Evolutionary conservation across 2,329 filamentous ascomycete species (phyloP).

Genomic region (Pseudonectria foliicola): DNA sequence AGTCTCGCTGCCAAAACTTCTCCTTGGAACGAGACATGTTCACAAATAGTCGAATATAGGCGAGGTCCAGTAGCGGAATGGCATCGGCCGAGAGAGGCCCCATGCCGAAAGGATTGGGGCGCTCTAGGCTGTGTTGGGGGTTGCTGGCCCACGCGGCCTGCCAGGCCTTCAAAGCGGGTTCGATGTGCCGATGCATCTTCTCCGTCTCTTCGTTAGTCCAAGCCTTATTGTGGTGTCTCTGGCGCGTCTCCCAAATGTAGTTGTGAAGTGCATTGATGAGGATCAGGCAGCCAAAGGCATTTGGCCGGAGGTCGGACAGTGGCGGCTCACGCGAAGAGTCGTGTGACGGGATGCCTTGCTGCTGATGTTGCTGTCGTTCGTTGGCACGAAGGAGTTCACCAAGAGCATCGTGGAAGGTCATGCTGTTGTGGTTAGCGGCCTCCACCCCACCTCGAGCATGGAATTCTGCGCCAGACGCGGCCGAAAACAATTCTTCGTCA

Average conservation of each 20-base stretch:
- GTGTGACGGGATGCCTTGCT: constrained; percentile 22
- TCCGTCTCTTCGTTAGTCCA: constrained; percentile 93
- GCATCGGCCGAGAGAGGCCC: constrained; percentile 84
- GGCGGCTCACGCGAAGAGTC: constrained; percentile 34
- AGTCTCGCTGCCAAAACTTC: constrained; percentile 89
- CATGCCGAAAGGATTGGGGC: constrained; percentile 74
- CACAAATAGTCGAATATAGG: constrained; percentile 87
- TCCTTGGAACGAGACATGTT: constrained; percentile 90
- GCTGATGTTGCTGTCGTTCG: constrained; percentile 53
- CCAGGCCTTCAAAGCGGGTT: constrained; percentile 90
- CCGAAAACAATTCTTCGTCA: constrained; percentile 84
- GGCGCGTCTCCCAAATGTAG: constrained; percentile 96
- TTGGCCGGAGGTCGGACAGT: constrained; percentile 64
- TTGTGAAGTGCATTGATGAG: constrained; percentile 94
- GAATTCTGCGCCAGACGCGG: constrained; percentile 77
- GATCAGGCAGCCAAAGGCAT: constrained; percentile 85
- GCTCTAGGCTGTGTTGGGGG: constrained; percentile 73
- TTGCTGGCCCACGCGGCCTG: constrained; percentile 87
- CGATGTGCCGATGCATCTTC: constrained; percentile 91
- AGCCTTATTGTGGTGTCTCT: constrained; percentile 77
- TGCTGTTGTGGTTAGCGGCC: constrained; percentile 60
- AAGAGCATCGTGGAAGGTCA: constrained; percentile 76
- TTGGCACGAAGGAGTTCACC: constrained; percentile 75
- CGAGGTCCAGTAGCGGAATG: constrained; percentile 83
- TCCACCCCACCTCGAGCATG: constrained; percentile 65